Conservation (phyloP, 805 yeast species). For the Cyberlindnera veronae region DNA sequence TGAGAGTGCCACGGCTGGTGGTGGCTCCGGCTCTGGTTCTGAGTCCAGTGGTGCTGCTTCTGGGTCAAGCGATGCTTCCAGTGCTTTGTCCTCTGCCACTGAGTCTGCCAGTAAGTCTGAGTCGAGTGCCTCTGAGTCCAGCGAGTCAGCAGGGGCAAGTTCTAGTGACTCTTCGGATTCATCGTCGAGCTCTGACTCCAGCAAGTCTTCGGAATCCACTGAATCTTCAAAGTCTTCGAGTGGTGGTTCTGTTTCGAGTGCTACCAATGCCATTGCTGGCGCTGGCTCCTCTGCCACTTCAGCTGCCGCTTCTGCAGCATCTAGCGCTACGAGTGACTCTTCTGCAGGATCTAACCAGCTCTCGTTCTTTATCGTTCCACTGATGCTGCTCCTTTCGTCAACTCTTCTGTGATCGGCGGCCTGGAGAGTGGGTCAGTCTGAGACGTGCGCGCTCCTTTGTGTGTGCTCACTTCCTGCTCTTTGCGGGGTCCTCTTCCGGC, state of each 20-base stretch:
- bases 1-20: constrained; percentile 15
- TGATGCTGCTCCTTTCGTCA: too few relatives aligned
- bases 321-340: background rate
- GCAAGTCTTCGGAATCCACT: too few relatives aligned
- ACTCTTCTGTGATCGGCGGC: too few relatives aligned
- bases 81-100: background rate
- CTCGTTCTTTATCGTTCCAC: too few relatives aligned
- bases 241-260: background rate
- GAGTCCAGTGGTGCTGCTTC: background rate
- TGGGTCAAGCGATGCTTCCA: background rate
- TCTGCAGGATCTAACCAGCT: background rate
- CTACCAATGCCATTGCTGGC: background rate
- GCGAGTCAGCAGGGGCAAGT: background rate
- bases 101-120: background rate
- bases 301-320: background rate
- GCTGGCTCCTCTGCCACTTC: background rate
- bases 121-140: background rate
- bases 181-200: too few relatives aligned
- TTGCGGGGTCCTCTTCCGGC: too few relatives aligned
- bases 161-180: background rate
- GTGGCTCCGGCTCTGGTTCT: constrained; percentile 3
- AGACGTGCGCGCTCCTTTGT: too few relatives aligned
- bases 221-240: too few relatives aligned
- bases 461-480: too few relatives aligned
- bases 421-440: too few relatives aligned